phyloP scores from a whole-genome alignment of 805 yeast species.

The Ogataea nonfermentans region DNA sequence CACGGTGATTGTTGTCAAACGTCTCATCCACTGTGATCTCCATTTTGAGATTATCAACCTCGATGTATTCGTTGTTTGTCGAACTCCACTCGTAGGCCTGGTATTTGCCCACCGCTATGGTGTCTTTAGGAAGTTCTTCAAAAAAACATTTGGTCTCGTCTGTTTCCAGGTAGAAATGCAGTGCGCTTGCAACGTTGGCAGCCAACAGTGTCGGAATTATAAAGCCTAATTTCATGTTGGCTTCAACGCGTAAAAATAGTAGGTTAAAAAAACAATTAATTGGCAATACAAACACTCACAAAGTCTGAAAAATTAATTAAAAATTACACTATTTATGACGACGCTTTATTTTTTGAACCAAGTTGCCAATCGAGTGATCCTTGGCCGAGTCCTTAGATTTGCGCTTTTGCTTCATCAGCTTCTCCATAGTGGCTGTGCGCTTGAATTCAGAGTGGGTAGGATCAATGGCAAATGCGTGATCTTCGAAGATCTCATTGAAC shows the following conservation, averaged over 20 bases:
- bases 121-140: slow-evolving; percentile 73
- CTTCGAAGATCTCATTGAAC: slow-evolving; percentile 78
- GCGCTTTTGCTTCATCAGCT: slow-evolving; percentile 67
- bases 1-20: slow-evolving; percentile 74
- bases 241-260: slow-evolving; percentile 11
- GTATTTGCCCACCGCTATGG: slow-evolving; percentile 78
- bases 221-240: slow-evolving; percentile 21
- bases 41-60: slow-evolving; percentile 55
- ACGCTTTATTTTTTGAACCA: slow-evolving; percentile 52
- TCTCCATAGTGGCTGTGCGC: slow-evolving; percentile 82
- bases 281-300: slow-evolving; percentile 4
- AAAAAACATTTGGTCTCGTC: slow-evolving; percentile 79
- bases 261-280: not conserved
- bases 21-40: slow-evolving; percentile 74
- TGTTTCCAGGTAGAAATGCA: slow-evolving; percentile 78
- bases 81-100: slow-evolving; percentile 64
- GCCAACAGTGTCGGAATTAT: slow-evolving; percentile 15
- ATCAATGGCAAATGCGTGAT: slow-evolving; percentile 91
- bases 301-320: slow-evolving; percentile 1
- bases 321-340: slow-evolving; percentile 26
- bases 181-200: slow-evolving; percentile 36
- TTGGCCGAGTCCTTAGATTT: slow-evolving; percentile 20
- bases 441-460: slow-evolving; percentile 90
- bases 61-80: slow-evolving; percentile 44
- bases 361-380: slow-evolving; percentile 27